Evolutionary conservation across 352 stramenopile genomes (phyloP).

Genomic region (Phytophthora constricta): DNA sequence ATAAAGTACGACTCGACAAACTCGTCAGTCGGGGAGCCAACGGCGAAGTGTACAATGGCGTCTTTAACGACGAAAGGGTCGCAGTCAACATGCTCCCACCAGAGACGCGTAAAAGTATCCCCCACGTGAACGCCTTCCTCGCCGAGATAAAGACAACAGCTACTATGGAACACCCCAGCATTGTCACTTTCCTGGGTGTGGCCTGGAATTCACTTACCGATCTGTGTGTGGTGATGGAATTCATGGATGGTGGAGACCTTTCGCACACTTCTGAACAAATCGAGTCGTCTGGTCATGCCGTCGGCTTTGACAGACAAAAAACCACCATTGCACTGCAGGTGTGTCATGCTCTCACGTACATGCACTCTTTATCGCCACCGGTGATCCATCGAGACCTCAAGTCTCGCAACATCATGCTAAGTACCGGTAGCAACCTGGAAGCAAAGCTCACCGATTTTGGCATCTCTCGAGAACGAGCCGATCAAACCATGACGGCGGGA

Average conservation of each 20-base stretch:
- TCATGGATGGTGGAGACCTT: conserved; percentile 1
- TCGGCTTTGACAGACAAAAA: neutral
- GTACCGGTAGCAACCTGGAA: neutral
- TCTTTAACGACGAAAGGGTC: neutral
- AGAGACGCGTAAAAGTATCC: neutral
- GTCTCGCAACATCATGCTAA: neutral
- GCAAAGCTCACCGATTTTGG: neutral
- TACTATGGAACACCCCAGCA: neutral
- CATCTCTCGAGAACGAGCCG: neutral
- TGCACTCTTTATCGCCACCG: neutral
- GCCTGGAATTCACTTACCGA: neutral
- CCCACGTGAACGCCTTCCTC: neutral
- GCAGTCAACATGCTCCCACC: neutral
- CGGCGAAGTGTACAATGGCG: neutral
- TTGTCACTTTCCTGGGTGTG: neutral
- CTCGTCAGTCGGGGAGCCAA: neutral
- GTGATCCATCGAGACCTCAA: conserved; percentile 3
- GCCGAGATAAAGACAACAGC: neutral
- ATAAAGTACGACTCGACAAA: neutral
- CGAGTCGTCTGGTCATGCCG: neutral
- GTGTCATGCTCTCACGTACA: conserved; percentile 1
- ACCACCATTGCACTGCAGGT: conserved; percentile 1
- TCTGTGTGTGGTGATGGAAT: conserved; percentile 2
- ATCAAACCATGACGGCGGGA: neutral
- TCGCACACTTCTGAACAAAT: neutral